Evolutionary conservation across 768 basidiomycete species (phyloP).

Genomic region (Lactarius deliciosus): DNA sequence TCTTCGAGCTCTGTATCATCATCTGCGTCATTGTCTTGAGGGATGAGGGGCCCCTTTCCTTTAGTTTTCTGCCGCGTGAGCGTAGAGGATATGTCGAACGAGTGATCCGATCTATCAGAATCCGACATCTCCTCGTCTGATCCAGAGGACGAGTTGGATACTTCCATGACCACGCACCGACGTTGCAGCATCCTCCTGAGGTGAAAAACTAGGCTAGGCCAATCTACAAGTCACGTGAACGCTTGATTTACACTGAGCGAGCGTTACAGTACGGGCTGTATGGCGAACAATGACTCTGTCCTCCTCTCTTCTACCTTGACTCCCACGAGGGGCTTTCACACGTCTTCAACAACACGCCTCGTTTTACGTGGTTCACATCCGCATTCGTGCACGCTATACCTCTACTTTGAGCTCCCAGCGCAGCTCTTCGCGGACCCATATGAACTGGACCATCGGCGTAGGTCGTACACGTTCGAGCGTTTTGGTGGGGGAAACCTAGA

Average conservation of each 20-base stretch:
- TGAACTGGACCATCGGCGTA: constrained; percentile 16
- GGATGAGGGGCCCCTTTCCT: constrained; percentile 1
- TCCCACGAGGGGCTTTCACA: constrained; percentile 17
- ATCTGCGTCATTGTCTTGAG: constrained; percentile 43
- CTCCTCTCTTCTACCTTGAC: constrained; percentile 15
- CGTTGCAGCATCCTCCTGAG: constrained; percentile 8
- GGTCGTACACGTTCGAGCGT: constrained; percentile 19
- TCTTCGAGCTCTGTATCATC: constrained; percentile 54
- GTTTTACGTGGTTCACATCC: background rate
- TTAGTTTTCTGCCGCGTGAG: constrained; percentile 39
- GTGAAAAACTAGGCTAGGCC: background rate
- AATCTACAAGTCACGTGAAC: background rate
- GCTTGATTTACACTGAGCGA: too few species aligned
- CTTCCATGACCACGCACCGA: background rate
- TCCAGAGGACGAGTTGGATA: constrained; percentile 5
- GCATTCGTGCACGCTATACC: constrained; percentile 4
- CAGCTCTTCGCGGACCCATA: constrained; percentile 5
- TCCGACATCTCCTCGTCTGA: constrained; percentile 16
- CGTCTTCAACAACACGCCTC: constrained; percentile 19
- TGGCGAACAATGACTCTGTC: constrained; percentile 1
- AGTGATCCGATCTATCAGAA: constrained; percentile 36
- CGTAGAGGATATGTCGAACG: constrained; percentile 64
- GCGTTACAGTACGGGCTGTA: too few species aligned
- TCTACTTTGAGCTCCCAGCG: background rate
- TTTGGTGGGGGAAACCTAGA: constrained; percentile 24